Evolutionary conservation across 2,329 filamentous ascomycete genomes (phyloP).

Genomic region (Aspergillus sp.): DNA sequence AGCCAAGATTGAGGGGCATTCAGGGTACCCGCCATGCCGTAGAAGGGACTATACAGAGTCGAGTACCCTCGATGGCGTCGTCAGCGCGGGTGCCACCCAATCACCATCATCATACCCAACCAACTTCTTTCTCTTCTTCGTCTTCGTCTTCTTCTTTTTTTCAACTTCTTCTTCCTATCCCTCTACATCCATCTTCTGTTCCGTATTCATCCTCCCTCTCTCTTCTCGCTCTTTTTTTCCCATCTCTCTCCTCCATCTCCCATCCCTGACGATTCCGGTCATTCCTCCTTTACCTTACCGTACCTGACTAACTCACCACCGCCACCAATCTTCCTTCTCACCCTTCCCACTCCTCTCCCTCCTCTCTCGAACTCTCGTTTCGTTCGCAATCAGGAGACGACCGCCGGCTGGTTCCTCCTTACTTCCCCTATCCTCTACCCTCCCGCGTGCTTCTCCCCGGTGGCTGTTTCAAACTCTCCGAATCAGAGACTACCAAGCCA

Average conservation of each 20-base stretch:
- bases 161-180: background rate
- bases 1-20: too few species aligned
- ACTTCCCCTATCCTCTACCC: background rate
- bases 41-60: background rate
- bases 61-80: background rate
- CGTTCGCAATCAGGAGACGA: background rate
- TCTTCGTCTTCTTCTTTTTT: background rate
- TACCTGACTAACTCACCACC: background rate
- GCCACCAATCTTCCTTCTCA: background rate
- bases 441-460: constrained; percentile 4
- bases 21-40: too few species aligned
- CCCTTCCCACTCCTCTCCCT: background rate
- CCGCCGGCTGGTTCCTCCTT: background rate
- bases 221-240: background rate
- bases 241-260: background rate
- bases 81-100: background rate
- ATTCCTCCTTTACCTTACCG: background rate
- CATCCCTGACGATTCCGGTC: background rate
- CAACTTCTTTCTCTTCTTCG: background rate
- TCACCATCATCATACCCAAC: background rate
- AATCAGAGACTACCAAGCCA: too few species aligned
- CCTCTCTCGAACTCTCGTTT: constrained; percentile 2
- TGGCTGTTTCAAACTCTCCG: background rate
- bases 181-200: background rate
- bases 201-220: background rate